A percentile compares a stretch with the other conserved stretches of the same genome.
Evolutionary conservation across 345 rosid genomes (phyloP).

Genomic region (Noccaea caerulescens): DNA sequence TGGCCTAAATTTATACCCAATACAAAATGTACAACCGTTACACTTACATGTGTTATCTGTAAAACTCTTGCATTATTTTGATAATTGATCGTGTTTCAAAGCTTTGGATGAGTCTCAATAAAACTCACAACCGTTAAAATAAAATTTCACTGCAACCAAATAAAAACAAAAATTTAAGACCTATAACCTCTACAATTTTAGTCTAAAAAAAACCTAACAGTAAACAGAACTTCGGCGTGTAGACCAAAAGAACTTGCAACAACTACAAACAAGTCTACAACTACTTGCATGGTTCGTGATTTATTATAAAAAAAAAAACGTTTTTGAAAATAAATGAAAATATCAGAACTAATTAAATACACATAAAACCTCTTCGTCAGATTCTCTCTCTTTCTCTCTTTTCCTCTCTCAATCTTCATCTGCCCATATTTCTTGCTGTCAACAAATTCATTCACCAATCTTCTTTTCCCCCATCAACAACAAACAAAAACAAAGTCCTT

Average conservation of each 20-base stretch:
- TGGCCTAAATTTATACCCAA: background rate
- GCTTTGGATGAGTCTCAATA: slow-evolving; percentile 6
- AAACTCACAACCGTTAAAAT: background rate
- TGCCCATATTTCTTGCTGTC: slow-evolving; percentile 47
- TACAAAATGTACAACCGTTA: too few species aligned
- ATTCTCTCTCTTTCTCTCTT: slow-evolving; percentile 17
- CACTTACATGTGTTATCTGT: too few species aligned
- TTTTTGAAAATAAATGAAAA: background rate
- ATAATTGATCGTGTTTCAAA: background rate
- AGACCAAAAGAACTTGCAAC: slow-evolving; percentile 36
- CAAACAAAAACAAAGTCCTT: slow-evolving; percentile 21
- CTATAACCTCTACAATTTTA: slow-evolving; percentile 12
- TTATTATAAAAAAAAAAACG: background rate
- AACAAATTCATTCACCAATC: slow-evolving; percentile 39
- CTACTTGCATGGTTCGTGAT: slow-evolving; percentile 37
- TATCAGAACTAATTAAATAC: slow-evolving; percentile 26
- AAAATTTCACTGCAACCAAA: background rate
- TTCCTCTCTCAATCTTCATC: slow-evolving; percentile 17
- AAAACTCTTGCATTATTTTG: background rate
- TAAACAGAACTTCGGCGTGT: slow-evolving; percentile 36
- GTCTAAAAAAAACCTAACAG: slow-evolving; percentile 22
- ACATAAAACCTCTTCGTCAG: slow-evolving; percentile 15
- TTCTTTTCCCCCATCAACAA: slow-evolving; percentile 31
- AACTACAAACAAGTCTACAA: slow-evolving; percentile 30
- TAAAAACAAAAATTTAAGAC: background rate